Conservation (phyloP, 352 stramenopile genomes). For the Globisporangium camurandrum region DNA sequence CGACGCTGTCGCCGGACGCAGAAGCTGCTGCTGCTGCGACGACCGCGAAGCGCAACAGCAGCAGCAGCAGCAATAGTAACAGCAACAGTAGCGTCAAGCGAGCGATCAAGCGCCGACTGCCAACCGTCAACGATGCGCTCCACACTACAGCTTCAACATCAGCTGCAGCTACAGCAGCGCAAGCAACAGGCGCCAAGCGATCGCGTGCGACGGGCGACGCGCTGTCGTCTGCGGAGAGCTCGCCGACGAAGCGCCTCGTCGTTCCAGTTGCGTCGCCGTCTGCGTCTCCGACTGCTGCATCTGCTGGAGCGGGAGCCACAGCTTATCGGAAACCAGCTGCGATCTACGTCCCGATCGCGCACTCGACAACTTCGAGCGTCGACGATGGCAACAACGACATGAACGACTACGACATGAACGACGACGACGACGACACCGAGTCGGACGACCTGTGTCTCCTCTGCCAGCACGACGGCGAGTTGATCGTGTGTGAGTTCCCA, state of each 20-base stretch:
- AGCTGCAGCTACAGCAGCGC: too few species aligned
- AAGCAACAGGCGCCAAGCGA: too few species aligned
- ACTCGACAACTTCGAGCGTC: constrained; percentile 15
- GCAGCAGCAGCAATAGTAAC: too few species aligned
- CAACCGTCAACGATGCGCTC: constrained; percentile 13
- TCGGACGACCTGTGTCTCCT: constrained; percentile 79
- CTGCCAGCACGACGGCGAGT: constrained; percentile 71
- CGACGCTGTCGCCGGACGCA: background rate
- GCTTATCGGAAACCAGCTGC: constrained; percentile 30
- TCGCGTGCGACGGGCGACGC: constrained; percentile 19
- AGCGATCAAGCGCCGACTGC: constrained; percentile 48
- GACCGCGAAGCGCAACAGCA: constrained; percentile 14
- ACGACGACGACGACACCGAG: constrained; percentile 30
- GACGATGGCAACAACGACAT: constrained; percentile 32
- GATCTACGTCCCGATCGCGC: constrained; percentile 28
- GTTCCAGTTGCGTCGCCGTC: constrained; percentile 23
- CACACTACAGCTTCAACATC: constrained; percentile 9
- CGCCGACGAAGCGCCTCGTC: constrained; percentile 17
- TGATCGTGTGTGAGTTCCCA: constrained; percentile 80
- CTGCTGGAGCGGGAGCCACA: too few species aligned
- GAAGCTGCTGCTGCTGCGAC: background rate
- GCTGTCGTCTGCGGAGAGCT: constrained; percentile 40
- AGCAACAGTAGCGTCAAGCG: constrained; percentile 38
- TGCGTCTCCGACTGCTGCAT: constrained; percentile 27
- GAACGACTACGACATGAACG: constrained; percentile 46